Percentiles rank a stretch among this genome's conserved stretches.
These are phyloP conservation scores for Leptomonas seymouri DNA, from an alignment of 208 protist genomes.

Conservation along the genomic window DNA sequence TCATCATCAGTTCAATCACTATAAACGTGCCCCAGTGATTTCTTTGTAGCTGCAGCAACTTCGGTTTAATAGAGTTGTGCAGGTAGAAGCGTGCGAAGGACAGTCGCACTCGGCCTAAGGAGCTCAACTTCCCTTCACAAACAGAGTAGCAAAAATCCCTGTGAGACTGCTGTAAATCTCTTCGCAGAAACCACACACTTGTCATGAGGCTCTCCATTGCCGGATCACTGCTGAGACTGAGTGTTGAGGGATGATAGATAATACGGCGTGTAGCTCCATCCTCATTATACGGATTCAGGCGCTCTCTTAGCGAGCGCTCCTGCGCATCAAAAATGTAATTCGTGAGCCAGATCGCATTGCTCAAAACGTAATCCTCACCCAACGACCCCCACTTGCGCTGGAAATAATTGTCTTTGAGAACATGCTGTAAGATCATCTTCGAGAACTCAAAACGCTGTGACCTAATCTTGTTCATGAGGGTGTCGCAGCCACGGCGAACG, in stretches of 20 bases:
- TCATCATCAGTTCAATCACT: conserved; percentile 29
- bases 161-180: conserved; percentile 34
- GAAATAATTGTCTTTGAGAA: conserved; percentile 15
- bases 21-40: conserved; percentile 24
- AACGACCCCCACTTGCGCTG: conserved; percentile 26
- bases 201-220: conserved; percentile 17
- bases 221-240: conserved; percentile 30
- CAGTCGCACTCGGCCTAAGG: conserved; percentile 21
- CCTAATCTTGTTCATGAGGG: conserved; percentile 31
- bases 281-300: conserved; percentile 13
- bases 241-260: conserved; percentile 16
- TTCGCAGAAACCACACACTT: conserved; percentile 38
- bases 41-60: conserved; percentile 17
- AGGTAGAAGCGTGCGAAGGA: conserved; percentile 27
- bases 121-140: conserved; percentile 42
- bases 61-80: conserved; percentile 26
- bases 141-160: conserved; percentile 38
- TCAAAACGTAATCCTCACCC: conserved; percentile 24
- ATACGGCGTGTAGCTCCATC: conserved; percentile 10
- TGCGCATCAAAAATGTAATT: conserved; percentile 34
- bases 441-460: conserved; percentile 21
- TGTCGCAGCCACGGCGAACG: conserved; percentile 35
- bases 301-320: conserved; percentile 16
- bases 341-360: conserved; percentile 16
- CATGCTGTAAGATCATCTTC: conserved; percentile 27